Conservation (phyloP, 2,329 filamentous ascomycete species). For the Cryphonectria nitschkei region DNA sequence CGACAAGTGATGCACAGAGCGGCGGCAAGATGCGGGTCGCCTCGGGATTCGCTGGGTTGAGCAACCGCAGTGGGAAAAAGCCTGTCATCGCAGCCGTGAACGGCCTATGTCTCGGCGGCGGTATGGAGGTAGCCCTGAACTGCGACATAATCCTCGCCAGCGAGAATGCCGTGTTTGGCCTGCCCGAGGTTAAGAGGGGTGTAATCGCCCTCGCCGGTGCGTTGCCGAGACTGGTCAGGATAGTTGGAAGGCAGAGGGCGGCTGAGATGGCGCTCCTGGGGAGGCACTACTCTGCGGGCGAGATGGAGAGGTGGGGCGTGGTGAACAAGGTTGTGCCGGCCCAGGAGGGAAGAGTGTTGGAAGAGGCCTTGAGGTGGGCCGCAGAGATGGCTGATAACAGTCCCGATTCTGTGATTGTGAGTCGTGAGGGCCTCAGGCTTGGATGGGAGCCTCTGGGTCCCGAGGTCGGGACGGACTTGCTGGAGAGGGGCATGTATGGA, state of each 20-base stretch:
- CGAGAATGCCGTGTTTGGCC: conserved; percentile 61
- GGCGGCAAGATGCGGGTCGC: conserved; percentile 38
- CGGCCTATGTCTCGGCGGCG: conserved; percentile 74
- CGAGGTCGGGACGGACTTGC: conserved; percentile 61
- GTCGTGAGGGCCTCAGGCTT: conserved; percentile 69
- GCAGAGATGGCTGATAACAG: conserved; percentile 65
- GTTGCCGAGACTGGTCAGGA: conserved; percentile 66
- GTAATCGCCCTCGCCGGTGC: conserved; percentile 74
- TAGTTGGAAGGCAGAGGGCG: conserved; percentile 70
- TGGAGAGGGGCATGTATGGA: conserved; percentile 62
- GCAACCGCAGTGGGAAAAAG: conserved; percentile 70
- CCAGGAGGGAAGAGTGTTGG: conserved; percentile 46
- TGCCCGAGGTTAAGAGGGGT: conserved; percentile 74
- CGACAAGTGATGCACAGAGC: conserved; percentile 19
- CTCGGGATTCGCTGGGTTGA: conserved; percentile 67
- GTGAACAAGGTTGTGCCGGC: conserved; percentile 67
- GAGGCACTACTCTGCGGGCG: conserved; percentile 58
- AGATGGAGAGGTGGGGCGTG: conserved; percentile 68
- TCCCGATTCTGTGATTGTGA: conserved; percentile 78
- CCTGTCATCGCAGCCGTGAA: conserved; percentile 79
- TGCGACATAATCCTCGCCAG: conserved; percentile 72
- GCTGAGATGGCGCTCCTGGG: conserved; percentile 73
- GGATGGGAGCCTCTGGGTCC: conserved; percentile 73
- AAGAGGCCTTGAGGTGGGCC: conserved; percentile 65
- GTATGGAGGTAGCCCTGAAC: conserved; percentile 76